Conservation (phyloP, 2,329 filamentous ascomycete genomes). For the Aureobasidium subglaciale region DNA sequence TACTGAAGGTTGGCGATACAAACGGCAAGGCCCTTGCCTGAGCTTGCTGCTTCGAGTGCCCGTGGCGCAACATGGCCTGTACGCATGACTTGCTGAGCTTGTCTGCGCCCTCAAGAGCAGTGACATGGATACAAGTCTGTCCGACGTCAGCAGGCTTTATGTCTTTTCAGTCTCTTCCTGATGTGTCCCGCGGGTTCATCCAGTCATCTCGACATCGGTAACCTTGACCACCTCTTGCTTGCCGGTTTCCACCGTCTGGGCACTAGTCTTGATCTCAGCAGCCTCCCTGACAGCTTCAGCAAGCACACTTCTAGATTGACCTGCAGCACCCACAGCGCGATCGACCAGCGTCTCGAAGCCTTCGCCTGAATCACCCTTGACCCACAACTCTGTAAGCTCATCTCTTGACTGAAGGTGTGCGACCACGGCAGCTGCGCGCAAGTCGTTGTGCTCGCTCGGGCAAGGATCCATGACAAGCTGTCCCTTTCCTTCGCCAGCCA, state of each 20-base stretch:
- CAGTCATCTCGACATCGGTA: conserved; percentile 25
- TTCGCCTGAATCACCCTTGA: conserved; percentile 61
- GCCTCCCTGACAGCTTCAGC: conserved; percentile 56
- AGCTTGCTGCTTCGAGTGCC: too few species aligned
- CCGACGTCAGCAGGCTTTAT: neutral
- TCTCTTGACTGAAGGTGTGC: conserved; percentile 81
- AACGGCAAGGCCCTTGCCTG: too few species aligned
- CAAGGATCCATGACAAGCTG: conserved; percentile 70
- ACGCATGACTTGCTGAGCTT: too few species aligned
- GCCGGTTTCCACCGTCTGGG: conserved; percentile 1
- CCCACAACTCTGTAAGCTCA: conserved; percentile 91
- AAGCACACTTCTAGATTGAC: conserved; percentile 52
- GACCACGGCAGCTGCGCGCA: conserved; percentile 80
- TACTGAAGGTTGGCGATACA: too few species aligned
- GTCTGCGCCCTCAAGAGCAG: too few species aligned
- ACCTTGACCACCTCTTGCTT: conserved; percentile 15
- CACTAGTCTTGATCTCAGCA: conserved; percentile 32
- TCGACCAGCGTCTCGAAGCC: conserved; percentile 52
- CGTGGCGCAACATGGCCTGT: too few species aligned
- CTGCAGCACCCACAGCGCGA: conserved; percentile 56
- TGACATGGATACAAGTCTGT: too few species aligned
- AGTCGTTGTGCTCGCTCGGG: conserved; percentile 67
- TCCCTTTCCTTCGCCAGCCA: conserved; percentile 25
- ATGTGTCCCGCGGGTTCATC: conserved; percentile 19
- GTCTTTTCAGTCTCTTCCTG: neutral